These are phyloP conservation scores for Annulohypoxylon nitens DNA, from an alignment of 495 filamentous ascomycete genomes.

Conservation along the genomic window DNA sequence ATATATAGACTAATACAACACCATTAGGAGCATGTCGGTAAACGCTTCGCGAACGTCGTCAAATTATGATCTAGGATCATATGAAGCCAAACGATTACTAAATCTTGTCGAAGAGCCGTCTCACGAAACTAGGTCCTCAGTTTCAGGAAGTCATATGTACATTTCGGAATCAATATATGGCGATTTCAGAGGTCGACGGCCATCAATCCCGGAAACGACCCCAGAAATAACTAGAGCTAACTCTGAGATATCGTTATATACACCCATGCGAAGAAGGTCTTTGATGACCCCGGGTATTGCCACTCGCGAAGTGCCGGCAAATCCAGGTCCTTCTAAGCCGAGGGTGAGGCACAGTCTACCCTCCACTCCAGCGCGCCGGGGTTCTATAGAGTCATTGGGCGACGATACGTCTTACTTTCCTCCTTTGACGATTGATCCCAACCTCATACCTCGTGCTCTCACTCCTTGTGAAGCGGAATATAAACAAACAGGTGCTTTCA, in stretches of 20 bases:
- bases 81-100: conserved; percentile 58
- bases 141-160: conserved; percentile 55
- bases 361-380: conserved; percentile 54
- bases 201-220: conserved; percentile 46
- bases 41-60: conserved; percentile 54
- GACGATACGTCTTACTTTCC: conserved; percentile 53
- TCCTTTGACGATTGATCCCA: conserved; percentile 39
- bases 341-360: conserved; percentile 55
- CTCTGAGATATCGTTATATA: conserved; percentile 62
- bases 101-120: conserved; percentile 55
- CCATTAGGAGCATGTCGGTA: conserved; percentile 45
- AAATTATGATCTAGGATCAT: conserved; percentile 58
- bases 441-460: conserved; percentile 53
- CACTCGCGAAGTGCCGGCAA: conserved; percentile 52
- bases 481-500: conserved; percentile 69
- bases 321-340: conserved; percentile 40
- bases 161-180: conserved; percentile 55
- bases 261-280: conserved; percentile 62
- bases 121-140: conserved; percentile 47
- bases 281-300: conserved; percentile 63
- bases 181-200: conserved; percentile 50
- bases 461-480: conserved; percentile 65
- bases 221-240: conserved; percentile 53
- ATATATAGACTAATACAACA: conserved; percentile 23
- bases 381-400: conserved; percentile 54